phyloP scores from a whole-genome alignment of 768 basidiomycete genomes.

The Suillus sp. region DNA sequence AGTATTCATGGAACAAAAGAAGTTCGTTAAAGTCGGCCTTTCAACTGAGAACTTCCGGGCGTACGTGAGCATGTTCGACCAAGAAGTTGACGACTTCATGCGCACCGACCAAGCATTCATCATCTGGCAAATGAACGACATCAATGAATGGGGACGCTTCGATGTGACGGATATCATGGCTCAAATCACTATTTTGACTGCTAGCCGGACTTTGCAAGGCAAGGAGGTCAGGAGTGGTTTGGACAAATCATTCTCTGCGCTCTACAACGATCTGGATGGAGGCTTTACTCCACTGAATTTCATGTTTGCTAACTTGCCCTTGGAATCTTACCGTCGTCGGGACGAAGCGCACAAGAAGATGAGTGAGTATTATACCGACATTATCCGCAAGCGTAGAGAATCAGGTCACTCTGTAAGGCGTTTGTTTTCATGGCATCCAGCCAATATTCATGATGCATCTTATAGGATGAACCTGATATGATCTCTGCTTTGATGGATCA shows the following conservation, averaged over 20 bases:
- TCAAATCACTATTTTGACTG: slow-evolving; percentile 94
- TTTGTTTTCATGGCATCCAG: not conserved
- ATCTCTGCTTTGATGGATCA: slow-evolving; percentile 84
- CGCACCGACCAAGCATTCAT: slow-evolving; percentile 63
- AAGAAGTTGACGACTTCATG: slow-evolving; percentile 76
- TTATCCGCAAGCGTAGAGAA: slow-evolving; percentile 73
- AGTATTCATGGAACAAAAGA: slow-evolving; percentile 98
- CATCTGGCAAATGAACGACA: slow-evolving; percentile 61
- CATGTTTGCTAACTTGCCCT: slow-evolving; percentile 89
- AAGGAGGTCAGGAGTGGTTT: slow-evolving; percentile 79
- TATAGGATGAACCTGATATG: slow-evolving; percentile 85
- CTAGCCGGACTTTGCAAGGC: slow-evolving; percentile 91
- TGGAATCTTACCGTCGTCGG: slow-evolving; percentile 86
- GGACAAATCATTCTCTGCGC: slow-evolving; percentile 81
- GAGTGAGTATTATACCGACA: slow-evolving; percentile 89
- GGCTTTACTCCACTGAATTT: slow-evolving; percentile 97
- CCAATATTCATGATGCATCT: slow-evolving; percentile 11
- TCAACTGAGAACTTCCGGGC: slow-evolving; percentile 88
- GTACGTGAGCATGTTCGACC: slow-evolving; percentile 80
- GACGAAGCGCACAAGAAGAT: slow-evolving; percentile 92
- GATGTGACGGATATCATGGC: slow-evolving; percentile 72
- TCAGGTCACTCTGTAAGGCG: slow-evolving; percentile 41
- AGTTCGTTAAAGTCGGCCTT: slow-evolving; percentile 95
- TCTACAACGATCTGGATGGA: slow-evolving; percentile 89
- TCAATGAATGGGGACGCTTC: slow-evolving; percentile 79